A percentile compares a stretch with the other conserved stretches of the same genome.
phyloP scores from a whole-genome alignment of 495 filamentous ascomycete genomes.

The Hypomontagnella monticulosa region DNA sequence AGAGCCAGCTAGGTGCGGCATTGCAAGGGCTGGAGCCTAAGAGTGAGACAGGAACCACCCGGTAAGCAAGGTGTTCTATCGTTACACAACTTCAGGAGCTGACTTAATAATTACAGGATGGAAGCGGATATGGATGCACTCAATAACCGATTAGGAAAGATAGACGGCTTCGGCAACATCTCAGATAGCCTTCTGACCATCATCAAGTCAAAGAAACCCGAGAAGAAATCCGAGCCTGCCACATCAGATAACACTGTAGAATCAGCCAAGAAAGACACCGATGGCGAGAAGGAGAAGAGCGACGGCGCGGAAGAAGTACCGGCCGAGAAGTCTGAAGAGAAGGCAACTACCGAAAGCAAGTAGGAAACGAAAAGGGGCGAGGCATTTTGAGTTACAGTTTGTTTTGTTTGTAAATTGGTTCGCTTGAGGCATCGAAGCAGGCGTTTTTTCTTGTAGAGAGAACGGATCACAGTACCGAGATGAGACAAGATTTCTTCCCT shows the following conservation, averaged over 20 bases:
- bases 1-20: slow-evolving; percentile 80
- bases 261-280: slow-evolving; percentile 6
- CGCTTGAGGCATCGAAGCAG: slow-evolving; percentile 25
- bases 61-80: slow-evolving; percentile 66
- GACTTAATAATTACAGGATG: slow-evolving; percentile 66
- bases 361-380: slow-evolving; percentile 8
- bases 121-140: slow-evolving; percentile 82
- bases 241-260: slow-evolving; percentile 13
- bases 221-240: slow-evolving; percentile 20
- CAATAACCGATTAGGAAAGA: slow-evolving; percentile 73
- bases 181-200: slow-evolving; percentile 73
- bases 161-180: slow-evolving; percentile 80
- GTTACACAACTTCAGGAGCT: slow-evolving; percentile 66
- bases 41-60: slow-evolving; percentile 72
- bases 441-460: slow-evolving; percentile 32
- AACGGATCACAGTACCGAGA: slow-evolving; percentile 12
- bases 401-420: slow-evolving; percentile 23
- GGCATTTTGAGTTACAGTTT: slow-evolving; percentile 12
- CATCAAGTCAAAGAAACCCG: slow-evolving; percentile 69
- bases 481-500: background rate
- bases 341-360: slow-evolving; percentile 22
- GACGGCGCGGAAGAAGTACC: slow-evolving; percentile 1
- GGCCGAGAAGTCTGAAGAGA: slow-evolving; percentile 10
- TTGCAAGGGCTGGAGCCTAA: slow-evolving; percentile 72
- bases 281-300: slow-evolving; percentile 32